These are phyloP conservation scores for Apiotrichum veenhuisii DNA, from an alignment of 1,284 basidiomycete genomes.

Conservation along the genomic window DNA sequence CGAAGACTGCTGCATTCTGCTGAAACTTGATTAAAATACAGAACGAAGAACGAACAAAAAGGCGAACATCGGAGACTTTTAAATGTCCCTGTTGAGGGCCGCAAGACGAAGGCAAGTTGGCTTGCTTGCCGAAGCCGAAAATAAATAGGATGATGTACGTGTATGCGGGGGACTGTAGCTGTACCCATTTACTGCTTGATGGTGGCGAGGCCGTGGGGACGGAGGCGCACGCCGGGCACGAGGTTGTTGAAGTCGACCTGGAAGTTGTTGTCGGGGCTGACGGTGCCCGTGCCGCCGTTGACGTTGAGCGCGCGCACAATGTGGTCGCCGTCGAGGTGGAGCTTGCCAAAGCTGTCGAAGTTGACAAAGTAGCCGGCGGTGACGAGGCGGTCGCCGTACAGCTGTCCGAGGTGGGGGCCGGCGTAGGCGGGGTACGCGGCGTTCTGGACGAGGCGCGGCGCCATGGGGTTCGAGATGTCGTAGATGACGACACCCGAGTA, in stretches of 20 bases:
- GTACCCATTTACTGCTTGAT: not conserved
- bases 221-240: constrained; percentile 10
- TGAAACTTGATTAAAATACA: no score
- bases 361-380: constrained; percentile 18
- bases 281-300: constrained; percentile 2
- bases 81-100: no score
- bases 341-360: constrained; percentile 18
- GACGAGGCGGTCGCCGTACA: constrained; percentile 12
- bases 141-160: no score
- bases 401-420: constrained; percentile 14
- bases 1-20: no score
- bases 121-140: no score
- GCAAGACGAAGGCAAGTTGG: no score
- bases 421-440: constrained; percentile 10
- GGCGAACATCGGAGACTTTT: no score
- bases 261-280: constrained; percentile 10
- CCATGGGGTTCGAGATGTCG: constrained; percentile 12
- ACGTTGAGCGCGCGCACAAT: constrained; percentile 13
- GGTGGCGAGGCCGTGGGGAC: constrained; percentile 12
- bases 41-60: no score
- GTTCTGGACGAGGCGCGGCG: constrained; percentile 10
- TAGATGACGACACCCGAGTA: constrained; percentile 14
- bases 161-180: not conserved
- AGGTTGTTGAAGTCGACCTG: constrained; percentile 9
- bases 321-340: constrained; percentile 19